phyloP scores from a whole-genome alignment of 2,329 filamentous ascomycete species.

The Xylaria sp. region DNA sequence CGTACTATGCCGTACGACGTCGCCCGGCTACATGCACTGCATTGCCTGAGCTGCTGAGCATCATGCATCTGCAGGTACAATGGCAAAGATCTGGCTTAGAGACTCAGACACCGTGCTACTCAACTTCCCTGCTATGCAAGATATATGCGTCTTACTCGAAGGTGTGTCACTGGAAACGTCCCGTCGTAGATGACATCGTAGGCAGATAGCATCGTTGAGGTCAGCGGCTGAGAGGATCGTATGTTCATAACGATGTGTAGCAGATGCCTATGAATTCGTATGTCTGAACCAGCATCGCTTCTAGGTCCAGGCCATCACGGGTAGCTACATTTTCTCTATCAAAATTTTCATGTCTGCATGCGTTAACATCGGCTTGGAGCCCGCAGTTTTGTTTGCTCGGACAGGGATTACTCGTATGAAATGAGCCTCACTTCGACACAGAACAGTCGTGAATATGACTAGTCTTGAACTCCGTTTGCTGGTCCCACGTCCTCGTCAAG shows the following conservation, averaged over 20 bases:
- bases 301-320: constrained; percentile 7
- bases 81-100: constrained; percentile 9
- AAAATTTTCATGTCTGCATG: not conserved
- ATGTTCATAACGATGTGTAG: not conserved
- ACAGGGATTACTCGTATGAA: not conserved
- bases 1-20: constrained; percentile 23
- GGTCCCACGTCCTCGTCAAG: not conserved
- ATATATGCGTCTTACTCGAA: not conserved
- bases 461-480: constrained; percentile 2
- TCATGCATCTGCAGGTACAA: constrained; percentile 22
- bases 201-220: not conserved
- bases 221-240: not conserved
- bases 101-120: constrained; percentile 2
- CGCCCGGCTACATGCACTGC: constrained; percentile 17
- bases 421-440: not conserved
- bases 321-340: constrained; percentile 13
- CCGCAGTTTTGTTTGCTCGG: constrained; percentile 5
- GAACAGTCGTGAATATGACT: not conserved
- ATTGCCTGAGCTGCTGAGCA: constrained; percentile 2
- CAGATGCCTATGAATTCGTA: not conserved
- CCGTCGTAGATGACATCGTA: not conserved
- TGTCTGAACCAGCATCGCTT: not conserved
- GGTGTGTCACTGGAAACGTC: not conserved
- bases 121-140: not conserved
- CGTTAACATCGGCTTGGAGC: constrained; percentile 10